Evolutionary conservation across 768 basidiomycete genomes (phyloP), one percentile per base, ranked within the genome.

Genomic region (Fomitopsis serialis): DNA sequence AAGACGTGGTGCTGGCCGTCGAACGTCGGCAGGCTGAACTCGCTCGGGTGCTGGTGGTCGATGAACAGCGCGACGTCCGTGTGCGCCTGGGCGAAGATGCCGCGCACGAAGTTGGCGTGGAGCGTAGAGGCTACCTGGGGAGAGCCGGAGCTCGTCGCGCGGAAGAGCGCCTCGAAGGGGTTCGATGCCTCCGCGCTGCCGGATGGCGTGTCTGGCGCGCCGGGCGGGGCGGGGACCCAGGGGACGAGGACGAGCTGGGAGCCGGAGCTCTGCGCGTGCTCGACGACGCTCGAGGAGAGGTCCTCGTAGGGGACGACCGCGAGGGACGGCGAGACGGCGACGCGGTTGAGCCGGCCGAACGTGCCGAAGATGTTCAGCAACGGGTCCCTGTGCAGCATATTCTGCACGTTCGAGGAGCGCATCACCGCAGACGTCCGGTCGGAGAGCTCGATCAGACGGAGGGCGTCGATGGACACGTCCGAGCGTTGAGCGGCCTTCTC

Each of bases 21-120:
- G 44, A 67, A 66, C 42, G 58, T 54, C 0, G 62, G 58, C 29
- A 63, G 48, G 9, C 59, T 27, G 1, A n/a, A 44, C 45, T 60
- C 57, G 55, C 48, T 60, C 8, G 68, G 61, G 61, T 49, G 73
- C 70, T 50, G 59, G 55, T 35, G 76, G 62, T 97, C 92, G 45
- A 98, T 78, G 63, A 87, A 92, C 10, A 98, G 69, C 0, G 85
- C 92, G 21, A 96, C 89, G 61, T 98, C 91, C 19, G 74, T 82
- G 56, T 66, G 69, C 6, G 86, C 78, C 51, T 84, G 81, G 1
- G 80, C 71, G 59, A 97, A 95, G 13, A 97, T 83, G 10, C 79
- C 75, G 0, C 94, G 82, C 8, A 96, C 81, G 58, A 97, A 96
- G 35, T 87, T 84, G 0, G 93, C 86, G 61, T 97, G 91, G 6